Percentiles rank a stretch among this genome's conserved stretches.
Evolutionary conservation across 1,139 yeast genomes (phyloP).

Genomic region (Saccharomyces hybrid): DNA sequence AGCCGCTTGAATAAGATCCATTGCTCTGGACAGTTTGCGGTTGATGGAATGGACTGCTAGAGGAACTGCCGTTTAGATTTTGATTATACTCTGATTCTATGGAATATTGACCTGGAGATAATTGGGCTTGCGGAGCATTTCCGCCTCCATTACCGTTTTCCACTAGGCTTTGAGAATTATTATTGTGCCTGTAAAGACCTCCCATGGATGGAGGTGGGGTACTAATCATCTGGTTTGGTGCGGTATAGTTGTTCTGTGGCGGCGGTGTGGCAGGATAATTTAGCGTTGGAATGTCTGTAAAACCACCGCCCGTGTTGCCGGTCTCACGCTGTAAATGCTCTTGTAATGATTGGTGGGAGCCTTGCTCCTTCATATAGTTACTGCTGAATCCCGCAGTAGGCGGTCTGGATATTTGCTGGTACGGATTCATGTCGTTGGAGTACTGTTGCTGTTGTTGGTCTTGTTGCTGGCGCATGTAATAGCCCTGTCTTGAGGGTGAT

Average conservation of each 20-base stretch:
- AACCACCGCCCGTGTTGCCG: slow-evolving; percentile 15
- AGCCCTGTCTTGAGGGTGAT: neutral
- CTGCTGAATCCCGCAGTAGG: slow-evolving; percentile 29
- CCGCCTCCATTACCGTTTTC: slow-evolving; percentile 9
- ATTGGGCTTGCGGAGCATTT: slow-evolving; percentile 14
- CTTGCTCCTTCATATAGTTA: slow-evolving; percentile 33
- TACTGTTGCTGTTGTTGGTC: slow-evolving; percentile 20
- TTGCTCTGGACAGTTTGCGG: slow-evolving; percentile 18
- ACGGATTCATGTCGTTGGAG: slow-evolving; percentile 16
- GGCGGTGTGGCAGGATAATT: slow-evolving; percentile 28
- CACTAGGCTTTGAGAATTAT: slow-evolving; percentile 24
- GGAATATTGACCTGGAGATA: slow-evolving; percentile 28
- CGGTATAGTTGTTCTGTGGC: slow-evolving; percentile 8
- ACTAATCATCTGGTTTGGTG: slow-evolving; percentile 11
- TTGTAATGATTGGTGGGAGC: slow-evolving; percentile 34
- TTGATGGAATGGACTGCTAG: slow-evolving; percentile 23
- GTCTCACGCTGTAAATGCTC: slow-evolving; percentile 15
- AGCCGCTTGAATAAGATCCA: slow-evolving; percentile 2
- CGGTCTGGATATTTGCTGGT: slow-evolving; percentile 28
- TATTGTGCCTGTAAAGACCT: slow-evolving; percentile 23
- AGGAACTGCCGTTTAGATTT: slow-evolving; percentile 7
- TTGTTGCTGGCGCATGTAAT: slow-evolving; percentile 10
- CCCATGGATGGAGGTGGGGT: slow-evolving; percentile 23
- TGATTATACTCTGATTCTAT: slow-evolving; percentile 22
- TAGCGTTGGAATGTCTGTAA: slow-evolving; percentile 28